Evolutionary conservation across 164 flowering plant genomes (phyloP), one percentile per base, ranked within the genome.

Genomic region (Euptelea pleiosperma): DNA sequence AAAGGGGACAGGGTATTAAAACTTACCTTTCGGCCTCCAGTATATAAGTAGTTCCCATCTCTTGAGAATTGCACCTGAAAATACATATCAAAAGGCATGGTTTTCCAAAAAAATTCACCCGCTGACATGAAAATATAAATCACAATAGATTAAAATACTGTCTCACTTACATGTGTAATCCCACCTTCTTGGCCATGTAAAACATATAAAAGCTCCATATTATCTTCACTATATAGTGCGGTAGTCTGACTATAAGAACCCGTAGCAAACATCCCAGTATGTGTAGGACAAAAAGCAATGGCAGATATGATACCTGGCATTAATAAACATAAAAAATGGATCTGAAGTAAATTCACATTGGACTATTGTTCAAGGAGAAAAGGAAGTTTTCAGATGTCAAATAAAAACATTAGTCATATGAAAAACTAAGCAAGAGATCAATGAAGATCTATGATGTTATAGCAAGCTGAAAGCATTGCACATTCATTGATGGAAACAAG

Each of bases 131-230:
- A 1, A 29, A 29, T 63, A 19, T 63, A 6, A 36, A 48, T 14
- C 31, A 52, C 9, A 37, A 19, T 19, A 14, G 16, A 22, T 5
- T 39, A 22, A 12, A 57, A 37, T 42, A 39, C 46, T 43, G 22
- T 58, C 44, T 35, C 35, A 79, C 87, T 78, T 82, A 86, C 97
- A 76, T 90, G 97, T 18, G 97, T 93, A 56, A 90, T 70, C 52
- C 99, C 99, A 70, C 97, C 99, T 77, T 83, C 85, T 75, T 93
- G 99, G 53, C 99, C 98, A 78, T 93, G 94, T 55, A 93, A 73
- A 52, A 93, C 68, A 57, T 90, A 90, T 55, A 93, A 69, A 42
- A 80, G 84, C 64, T 93, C 99, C 97, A 88, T 86, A 71, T 81
- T 90, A 60, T 86, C 95, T 67, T 93, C 99, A 33, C 76, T 70